These are phyloP conservation scores for Dalechampia spathulata DNA, from an alignment of 441 rosid genomes.

Conservation along the genomic window DNA sequence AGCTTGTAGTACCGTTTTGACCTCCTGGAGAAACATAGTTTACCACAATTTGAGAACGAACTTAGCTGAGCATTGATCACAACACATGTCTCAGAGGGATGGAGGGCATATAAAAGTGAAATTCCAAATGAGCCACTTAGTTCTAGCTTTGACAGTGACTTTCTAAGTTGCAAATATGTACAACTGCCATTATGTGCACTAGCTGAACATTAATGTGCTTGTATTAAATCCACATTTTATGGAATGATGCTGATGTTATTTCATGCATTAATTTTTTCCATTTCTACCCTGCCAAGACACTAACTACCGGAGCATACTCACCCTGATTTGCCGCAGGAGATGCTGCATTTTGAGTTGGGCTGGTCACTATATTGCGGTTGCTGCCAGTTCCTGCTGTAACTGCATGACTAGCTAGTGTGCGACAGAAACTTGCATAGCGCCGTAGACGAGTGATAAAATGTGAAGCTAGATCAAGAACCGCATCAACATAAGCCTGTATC, in stretches of 20 bases:
- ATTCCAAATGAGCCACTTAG: not conserved
- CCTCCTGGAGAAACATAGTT: constrained; percentile 45
- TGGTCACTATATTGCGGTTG: constrained; percentile 74
- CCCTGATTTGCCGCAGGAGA: constrained; percentile 75
- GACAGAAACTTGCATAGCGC: constrained; percentile 99
- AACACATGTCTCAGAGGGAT: too few species aligned
- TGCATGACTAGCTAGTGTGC: constrained; percentile 97
- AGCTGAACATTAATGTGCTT: not conserved
- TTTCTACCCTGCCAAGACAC: constrained; percentile 3
- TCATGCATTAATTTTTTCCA: not conserved
- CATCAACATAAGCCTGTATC: constrained; percentile 97
- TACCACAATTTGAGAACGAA: constrained; percentile 4
- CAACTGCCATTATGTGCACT: not conserved
- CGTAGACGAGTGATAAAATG: constrained; percentile 97
- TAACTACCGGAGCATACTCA: constrained; percentile 27
- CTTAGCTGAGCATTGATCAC: not conserved
- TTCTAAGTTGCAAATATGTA: not conserved
- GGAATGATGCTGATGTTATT: not conserved
- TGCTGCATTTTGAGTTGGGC: constrained; percentile 84
- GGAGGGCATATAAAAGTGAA: not conserved
- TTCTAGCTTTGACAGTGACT: not conserved
- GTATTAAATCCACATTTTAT: too few species aligned
- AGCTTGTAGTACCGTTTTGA: constrained; percentile 72
- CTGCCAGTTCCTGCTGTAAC: constrained; percentile 91
- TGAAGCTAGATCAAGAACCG: constrained; percentile 96